Evolutionary conservation across 2,329 filamentous ascomycete genomes (phyloP).

Genomic region (Diaporthe humulicola): DNA sequence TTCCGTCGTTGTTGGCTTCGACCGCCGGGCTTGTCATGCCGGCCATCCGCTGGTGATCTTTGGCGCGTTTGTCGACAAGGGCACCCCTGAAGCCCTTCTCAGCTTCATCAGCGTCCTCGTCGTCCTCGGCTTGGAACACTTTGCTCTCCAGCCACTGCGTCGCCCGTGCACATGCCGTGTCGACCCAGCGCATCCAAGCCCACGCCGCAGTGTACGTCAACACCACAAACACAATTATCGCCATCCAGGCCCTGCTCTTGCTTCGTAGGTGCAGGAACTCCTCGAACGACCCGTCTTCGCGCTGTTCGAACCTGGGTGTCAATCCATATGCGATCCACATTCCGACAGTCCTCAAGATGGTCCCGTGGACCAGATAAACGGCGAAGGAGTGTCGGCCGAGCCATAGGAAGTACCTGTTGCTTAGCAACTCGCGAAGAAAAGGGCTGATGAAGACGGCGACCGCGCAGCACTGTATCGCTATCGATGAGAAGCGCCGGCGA

Average conservation of each 20-base stretch:
- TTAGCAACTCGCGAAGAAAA: slow-evolving; percentile 60
- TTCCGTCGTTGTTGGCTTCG: not conserved
- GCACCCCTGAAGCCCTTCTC: slow-evolving; percentile 44
- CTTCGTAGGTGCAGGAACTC: slow-evolving; percentile 57
- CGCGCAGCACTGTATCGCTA: slow-evolving; percentile 62
- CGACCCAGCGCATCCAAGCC: slow-evolving; percentile 65
- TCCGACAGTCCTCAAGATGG: slow-evolving; percentile 63
- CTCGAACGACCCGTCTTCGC: slow-evolving; percentile 56
- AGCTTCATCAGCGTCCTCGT: slow-evolving; percentile 44
- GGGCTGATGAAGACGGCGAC: slow-evolving; percentile 65
- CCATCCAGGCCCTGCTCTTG: slow-evolving; percentile 54
- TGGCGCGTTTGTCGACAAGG: not conserved
- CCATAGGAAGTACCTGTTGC: slow-evolving; percentile 64
- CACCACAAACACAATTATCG: slow-evolving; percentile 60
- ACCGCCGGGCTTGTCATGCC: not conserved
- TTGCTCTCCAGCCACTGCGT: slow-evolving; percentile 61
- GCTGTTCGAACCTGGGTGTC: slow-evolving; percentile 41
- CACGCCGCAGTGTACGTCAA: slow-evolving; percentile 62
- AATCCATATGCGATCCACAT: slow-evolving; percentile 67
- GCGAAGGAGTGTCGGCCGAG: slow-evolving; percentile 68
- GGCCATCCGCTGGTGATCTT: slow-evolving; percentile 14
- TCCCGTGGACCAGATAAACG: slow-evolving; percentile 67
- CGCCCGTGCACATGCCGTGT: slow-evolving; percentile 61
- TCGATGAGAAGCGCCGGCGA: slow-evolving; percentile 59
- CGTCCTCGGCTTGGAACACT: slow-evolving; percentile 60